These are phyloP conservation scores for Cladophialophora exuberans DNA, from an alignment of 2,329 filamentous ascomycete species.

Conservation along the genomic window DNA sequence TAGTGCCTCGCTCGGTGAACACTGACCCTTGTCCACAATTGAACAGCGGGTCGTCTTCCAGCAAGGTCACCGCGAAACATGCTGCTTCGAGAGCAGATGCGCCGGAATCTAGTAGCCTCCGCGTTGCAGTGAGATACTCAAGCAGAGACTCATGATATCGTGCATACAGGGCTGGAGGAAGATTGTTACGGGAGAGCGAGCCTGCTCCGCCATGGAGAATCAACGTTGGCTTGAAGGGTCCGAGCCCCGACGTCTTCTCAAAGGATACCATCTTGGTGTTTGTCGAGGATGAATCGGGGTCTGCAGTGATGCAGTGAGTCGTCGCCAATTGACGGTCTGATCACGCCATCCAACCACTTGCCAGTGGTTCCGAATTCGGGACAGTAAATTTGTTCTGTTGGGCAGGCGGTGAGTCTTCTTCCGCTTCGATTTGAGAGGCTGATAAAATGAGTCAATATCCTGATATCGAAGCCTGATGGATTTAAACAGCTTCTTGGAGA, in stretches of 20 bases:
- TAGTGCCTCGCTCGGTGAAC: slow-evolving; percentile 79
- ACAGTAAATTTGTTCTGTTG: not conserved
- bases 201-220: slow-evolving; percentile 76
- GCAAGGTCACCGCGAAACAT: slow-evolving; percentile 71
- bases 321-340: slow-evolving; percentile 3
- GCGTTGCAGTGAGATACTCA: slow-evolving; percentile 59
- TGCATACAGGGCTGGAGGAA: slow-evolving; percentile 61
- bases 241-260: slow-evolving; percentile 15
- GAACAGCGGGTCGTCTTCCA: slow-evolving; percentile 82
- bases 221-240: slow-evolving; percentile 56
- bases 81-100: slow-evolving; percentile 70
- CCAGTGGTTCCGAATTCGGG: not conserved
- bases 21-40: slow-evolving; percentile 84
- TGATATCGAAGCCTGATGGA: not conserved
- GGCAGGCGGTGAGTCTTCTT: not conserved
- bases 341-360: slow-evolving; percentile 17
- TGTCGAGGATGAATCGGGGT: not conserved
- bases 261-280: not conserved
- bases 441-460: not conserved
- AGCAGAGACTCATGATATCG: slow-evolving; percentile 65
- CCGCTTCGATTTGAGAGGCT: not conserved
- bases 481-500: too few species aligned
- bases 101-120: slow-evolving; percentile 42
- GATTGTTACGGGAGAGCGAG: slow-evolving; percentile 64
- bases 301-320: not conserved